Base-by-base conservation (phyloP, 768 basidiomycete species). In the Tylopilus rubrobrunneus region DNA sequence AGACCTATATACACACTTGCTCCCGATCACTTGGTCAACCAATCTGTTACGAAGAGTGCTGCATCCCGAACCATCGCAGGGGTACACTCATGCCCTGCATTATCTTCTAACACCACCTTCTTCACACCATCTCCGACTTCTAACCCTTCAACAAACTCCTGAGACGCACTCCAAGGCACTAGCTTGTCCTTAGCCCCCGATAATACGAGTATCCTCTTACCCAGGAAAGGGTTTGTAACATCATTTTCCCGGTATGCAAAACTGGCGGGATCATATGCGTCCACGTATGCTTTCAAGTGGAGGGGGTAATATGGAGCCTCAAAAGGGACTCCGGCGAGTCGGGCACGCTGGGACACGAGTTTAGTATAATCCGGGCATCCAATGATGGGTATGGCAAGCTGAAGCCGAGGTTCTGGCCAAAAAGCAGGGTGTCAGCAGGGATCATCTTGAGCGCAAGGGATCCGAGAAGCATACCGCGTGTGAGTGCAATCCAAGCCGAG, bases 151-250 rank as follows among this genome's bases (percentile, higher is more conserved):
- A 88, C 80, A 67, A 88, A 87, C 17, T 69, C 67, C 57, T 76
- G 45, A 51, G 82, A 81, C 17, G 78, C 74, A n/a, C 62, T 60
- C 78, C 82, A 84, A 11, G 88, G 89, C 17, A 92, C 90, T 15
- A 87, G 61, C 41, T 62, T 69, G 67, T 94, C 91, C 21, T 71
- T 74, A 51, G 60, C 78, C 0, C 90, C 91, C 1, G 84, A 83
- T 4, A 94, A 67, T 3, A 87, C 83, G 6, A 94, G 75, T 14
- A 94, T 76, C 62, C 82, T 82, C 73, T 91, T 92, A 1, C 82
- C 85, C 5, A 76, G 53, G 66, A 88, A 92, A 1, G 85, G 82
- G 57, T 86, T 86, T 10, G 66, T 59, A 2, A 48, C 55, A 33
- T 72, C 76, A 2, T 52, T 56, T 19, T 74, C 67, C 12, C 70